Conservation (phyloP, 371 early-diverging fungal genomes). For the Sporodiniella umbellata region DNA sequence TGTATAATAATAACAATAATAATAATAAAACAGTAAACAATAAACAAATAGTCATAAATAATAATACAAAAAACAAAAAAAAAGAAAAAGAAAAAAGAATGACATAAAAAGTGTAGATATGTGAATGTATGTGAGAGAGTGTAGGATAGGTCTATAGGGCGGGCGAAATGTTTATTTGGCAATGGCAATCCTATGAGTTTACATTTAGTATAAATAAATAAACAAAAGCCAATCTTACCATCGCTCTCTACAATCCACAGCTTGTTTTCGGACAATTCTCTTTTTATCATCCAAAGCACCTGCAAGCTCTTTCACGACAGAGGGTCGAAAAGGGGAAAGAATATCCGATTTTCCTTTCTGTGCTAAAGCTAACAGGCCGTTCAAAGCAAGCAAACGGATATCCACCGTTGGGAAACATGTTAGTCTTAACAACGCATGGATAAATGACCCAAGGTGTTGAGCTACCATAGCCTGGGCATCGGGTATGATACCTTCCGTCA, state of each 20-base stretch:
- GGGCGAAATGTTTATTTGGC: no score
- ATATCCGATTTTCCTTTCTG: constrained; percentile 7
- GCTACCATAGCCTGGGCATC: constrained; percentile 10
- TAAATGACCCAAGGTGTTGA: constrained; percentile 19
- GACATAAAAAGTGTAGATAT: no score
- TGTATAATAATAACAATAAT: no score
- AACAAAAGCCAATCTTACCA: constrained; percentile 56
- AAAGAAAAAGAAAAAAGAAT: no score
- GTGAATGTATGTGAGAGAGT: no score
- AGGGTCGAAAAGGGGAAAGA: constrained; percentile 37
- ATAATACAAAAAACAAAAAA: no score
- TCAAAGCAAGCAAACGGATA: constrained; percentile 60
- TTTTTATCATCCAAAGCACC: constrained; percentile 80
- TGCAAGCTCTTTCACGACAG: constrained; percentile 58
- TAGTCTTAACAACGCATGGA: constrained; percentile 23
- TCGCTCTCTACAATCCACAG: constrained; percentile 73
- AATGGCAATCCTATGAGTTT: not conserved
- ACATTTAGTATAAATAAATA: not conserved
- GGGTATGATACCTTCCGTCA: constrained; percentile 21
- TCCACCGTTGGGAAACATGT: constrained; percentile 6
- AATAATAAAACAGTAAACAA: no score
- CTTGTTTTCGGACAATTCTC: constrained; percentile 76
- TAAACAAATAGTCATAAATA: no score
- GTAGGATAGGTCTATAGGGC: no score
- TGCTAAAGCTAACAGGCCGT: constrained; percentile 45